These are phyloP conservation scores for Aspergillus panamensis DNA, from an alignment of 495 filamentous ascomycete species.

Conservation along the genomic window DNA sequence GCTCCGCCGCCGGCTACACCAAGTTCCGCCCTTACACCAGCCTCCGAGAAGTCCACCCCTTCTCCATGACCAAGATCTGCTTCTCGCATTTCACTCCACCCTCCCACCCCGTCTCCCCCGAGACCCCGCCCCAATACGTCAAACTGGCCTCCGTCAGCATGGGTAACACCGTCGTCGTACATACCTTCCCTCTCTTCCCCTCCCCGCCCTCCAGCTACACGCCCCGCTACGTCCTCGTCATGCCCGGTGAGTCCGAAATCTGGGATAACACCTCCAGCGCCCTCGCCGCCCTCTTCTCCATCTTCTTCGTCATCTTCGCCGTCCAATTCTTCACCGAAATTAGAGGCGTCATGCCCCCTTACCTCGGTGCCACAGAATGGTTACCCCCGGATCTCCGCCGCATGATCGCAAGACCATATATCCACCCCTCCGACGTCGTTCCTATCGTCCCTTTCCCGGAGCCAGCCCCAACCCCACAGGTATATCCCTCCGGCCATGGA, in stretches of 20 bases:
- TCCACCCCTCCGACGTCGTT: not conserved
- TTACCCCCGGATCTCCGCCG: slow-evolving; percentile 36
- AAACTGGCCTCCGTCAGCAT: slow-evolving; percentile 83
- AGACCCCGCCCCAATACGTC: slow-evolving; percentile 55
- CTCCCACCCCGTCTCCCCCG: slow-evolving; percentile 40
- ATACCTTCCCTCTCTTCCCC: slow-evolving; percentile 71
- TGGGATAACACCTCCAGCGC: slow-evolving; percentile 46
- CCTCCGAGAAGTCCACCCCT: slow-evolving; percentile 70
- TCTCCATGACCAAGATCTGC: slow-evolving; percentile 78
- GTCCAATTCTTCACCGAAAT: slow-evolving; percentile 67
- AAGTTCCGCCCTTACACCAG: slow-evolving; percentile 60
- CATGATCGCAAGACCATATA: slow-evolving; percentile 20
- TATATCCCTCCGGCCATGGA: not conserved
- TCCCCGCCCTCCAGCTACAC: slow-evolving; percentile 44
- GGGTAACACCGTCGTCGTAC: slow-evolving; percentile 79
- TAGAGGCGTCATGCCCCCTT: slow-evolving; percentile 55
- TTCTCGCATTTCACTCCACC: slow-evolving; percentile 72
- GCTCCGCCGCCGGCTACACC: slow-evolving; percentile 40
- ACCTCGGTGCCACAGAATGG: slow-evolving; percentile 51
- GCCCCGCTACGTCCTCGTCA: slow-evolving; percentile 65
- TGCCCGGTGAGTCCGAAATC: slow-evolving; percentile 49
- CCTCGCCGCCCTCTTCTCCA: slow-evolving; percentile 48
- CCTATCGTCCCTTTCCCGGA: slow-evolving; percentile 5
- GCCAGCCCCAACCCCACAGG: not conserved
- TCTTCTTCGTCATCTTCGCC: slow-evolving; percentile 55